These are phyloP conservation scores for Cornus controversa DNA, from an alignment of 148 eudicot genomes.

Conservation along the genomic window DNA sequence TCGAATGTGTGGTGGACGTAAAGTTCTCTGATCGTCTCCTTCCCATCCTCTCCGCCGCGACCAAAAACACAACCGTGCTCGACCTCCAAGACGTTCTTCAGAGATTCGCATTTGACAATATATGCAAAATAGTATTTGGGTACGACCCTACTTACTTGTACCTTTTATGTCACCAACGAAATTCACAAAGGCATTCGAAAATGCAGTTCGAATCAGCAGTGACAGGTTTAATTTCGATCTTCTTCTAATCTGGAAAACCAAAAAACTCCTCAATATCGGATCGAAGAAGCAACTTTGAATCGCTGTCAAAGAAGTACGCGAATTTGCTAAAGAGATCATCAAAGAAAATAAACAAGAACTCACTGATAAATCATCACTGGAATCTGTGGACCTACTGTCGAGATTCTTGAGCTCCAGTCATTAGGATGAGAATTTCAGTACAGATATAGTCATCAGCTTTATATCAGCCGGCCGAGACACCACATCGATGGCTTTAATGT, in stretches of 20 bases:
- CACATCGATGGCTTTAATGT: constrained; percentile 33
- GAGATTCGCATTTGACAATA: constrained; percentile 44
- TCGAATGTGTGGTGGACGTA: constrained; percentile 36
- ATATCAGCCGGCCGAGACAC: constrained; percentile 44
- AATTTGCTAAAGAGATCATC: constrained; percentile 25
- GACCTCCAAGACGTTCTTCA: constrained; percentile 41
- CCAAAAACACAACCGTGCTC: constrained; percentile 15
- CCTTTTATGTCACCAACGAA: constrained; percentile 29
- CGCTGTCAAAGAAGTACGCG: constrained; percentile 18
- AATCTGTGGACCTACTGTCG: constrained; percentile 29
- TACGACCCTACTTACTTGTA: constrained; percentile 33
- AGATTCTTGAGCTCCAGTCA: constrained; percentile 39
- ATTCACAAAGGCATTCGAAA: constrained; percentile 33
- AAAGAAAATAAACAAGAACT: constrained; percentile 29
- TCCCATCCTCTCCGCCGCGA: constrained; percentile 25
- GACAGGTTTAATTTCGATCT: constrained; percentile 16
- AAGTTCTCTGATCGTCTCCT: constrained; percentile 34
- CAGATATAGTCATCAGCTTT: constrained; percentile 37
- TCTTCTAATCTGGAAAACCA: constrained; percentile 33
- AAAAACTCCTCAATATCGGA: constrained; percentile 23
- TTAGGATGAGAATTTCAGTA: constrained; percentile 32
- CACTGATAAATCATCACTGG: constrained; percentile 15
- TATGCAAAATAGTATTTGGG: constrained; percentile 45
- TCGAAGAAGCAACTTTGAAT: constrained; percentile 20
- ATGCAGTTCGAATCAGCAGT: constrained; percentile 20